Base-by-base conservation (phyloP, 1,139 yeast genomes). In the Sugiyamaella pinicola region DNA sequence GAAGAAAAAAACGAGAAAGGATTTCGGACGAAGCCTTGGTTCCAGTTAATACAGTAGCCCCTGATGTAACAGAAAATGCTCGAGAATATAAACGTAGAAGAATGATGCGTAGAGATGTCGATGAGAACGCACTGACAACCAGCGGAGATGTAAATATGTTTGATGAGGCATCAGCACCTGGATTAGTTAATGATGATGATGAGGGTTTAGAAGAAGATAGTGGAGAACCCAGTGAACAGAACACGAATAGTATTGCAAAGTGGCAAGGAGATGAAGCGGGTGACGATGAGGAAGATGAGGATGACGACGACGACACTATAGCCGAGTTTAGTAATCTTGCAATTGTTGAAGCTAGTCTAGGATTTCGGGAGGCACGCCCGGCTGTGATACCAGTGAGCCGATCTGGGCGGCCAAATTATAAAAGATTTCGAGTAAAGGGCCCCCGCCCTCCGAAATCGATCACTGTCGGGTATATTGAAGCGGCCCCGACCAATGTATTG, bases 321-420 rank as follows among this genome's bases (percentile, higher is more conserved):
- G 47, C 29, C 4, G 47, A 48, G 29, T 42, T 58, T 21, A 19
- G 38, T 12, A 44, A 52, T 34, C 40, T 58, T 37, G 62, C 57
- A 5, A 53, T 58, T 5, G 58, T 59, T 3, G 61, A 56, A 22
- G 48, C 33, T 39, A 51, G 12, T 43, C 53, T 42, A 57, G 35
- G 24, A 24, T 42, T 29, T 18, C 12, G 40, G 15, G 28, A 33
- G 24, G 9, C 15, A 6, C 41, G 17, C 5, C 26, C 37, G 10
- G 24, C 2, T 3, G 37, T 19, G 18, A 33, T 31, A 2, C 18
- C 40, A 4, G 18, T 15, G 19, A 35, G 12, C 29, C 33, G 12
- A 2, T 37, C 42, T 5, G 37, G 37, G 17, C 12, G 28, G 15
- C 58, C 58, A 3, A 56, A 56, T 48, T 56, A 44, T 44, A 56